A percentile compares a stretch with the other conserved stretches of the same genome.
Conservation (phyloP, 768 basidiomycete genomes). For the Tricholoma bakamatsutake region DNA sequence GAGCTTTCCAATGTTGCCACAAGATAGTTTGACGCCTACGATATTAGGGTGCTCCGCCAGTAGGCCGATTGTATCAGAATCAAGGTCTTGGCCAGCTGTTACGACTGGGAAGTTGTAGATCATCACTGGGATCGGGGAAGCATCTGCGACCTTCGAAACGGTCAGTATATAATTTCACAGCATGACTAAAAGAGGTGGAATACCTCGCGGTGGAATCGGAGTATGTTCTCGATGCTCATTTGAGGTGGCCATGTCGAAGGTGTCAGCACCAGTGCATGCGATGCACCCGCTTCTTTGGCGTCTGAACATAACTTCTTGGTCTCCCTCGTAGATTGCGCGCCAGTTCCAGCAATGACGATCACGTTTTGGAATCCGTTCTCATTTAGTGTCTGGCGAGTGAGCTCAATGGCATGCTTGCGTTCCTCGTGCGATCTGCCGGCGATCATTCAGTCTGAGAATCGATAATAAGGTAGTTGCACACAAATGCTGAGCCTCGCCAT, state of each 20-base stretch:
- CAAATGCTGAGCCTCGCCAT: constrained; percentile 74
- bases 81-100: constrained; percentile 78
- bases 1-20: constrained; percentile 80
- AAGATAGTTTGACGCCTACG: constrained; percentile 81
- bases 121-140: constrained; percentile 64
- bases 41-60: constrained; percentile 79
- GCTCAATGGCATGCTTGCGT: constrained; percentile 52
- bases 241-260: constrained; percentile 65
- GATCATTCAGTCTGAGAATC: background rate
- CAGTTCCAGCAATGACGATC: constrained; percentile 78
- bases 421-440: constrained; percentile 53
- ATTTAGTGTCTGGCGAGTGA: constrained; percentile 69
- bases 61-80: constrained; percentile 67
- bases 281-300: constrained; percentile 78
- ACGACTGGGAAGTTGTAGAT: constrained; percentile 86
- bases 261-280: constrained; percentile 69
- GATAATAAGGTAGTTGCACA: constrained; percentile 9
- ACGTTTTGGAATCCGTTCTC: constrained; percentile 62
- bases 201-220: constrained; percentile 63
- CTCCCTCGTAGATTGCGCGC: constrained; percentile 73
- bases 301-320: constrained; percentile 64
- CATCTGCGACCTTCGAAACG: constrained; percentile 51
- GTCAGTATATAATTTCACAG: background rate
- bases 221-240: constrained; percentile 58
- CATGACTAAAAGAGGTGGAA: constrained; percentile 5